Base-by-base conservation (phyloP, 441 rosid species). In the Pelargonium citronellum region DNA sequence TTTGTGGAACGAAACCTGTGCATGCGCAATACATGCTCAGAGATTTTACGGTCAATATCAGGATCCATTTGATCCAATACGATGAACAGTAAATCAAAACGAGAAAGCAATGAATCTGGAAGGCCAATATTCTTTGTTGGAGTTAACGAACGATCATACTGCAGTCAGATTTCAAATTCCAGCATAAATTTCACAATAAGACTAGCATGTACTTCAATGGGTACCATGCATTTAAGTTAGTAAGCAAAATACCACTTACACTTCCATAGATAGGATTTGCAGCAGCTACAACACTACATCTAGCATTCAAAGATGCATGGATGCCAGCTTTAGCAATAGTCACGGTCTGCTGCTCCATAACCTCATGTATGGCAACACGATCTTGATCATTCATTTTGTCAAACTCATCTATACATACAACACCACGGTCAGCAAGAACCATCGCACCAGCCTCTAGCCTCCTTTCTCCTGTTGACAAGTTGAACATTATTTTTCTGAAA, bases 21-120 rank as follows among this genome's bases (percentile, higher is more conserved):
- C 91, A 95, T 95, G 13, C 97, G 92, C 80, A 95, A 79, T 75
- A 95, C 99, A 78, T 95, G 99, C 76, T 90, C 95, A 2, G 99
- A 95, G 67, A 95, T 90, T 62, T 72, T 84, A 37, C 86, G 89
- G 81, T 95, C 99, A 69, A 92, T 89, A 77, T 91, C 91, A 66
- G 98, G 85, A 80, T 95, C 99, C 99, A 95, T 95, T 89, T 95
- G 99, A 81, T 95, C 98, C 89, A 92, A 69, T 62, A 95, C 99
- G 72, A 95, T 95, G 76, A 95, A 95, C 30, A 95, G 84, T 60
- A 95, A 77, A 83, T 95, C 99, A 84, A 95, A 95, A 75, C 99
- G 99, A 77, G 99, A 95, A 65, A 95, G 98, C 83, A 95, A 79
- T 10, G 99, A 95, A 83, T 95, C 99, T 71, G 98, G 98, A 78